These are phyloP conservation scores for Eryngium alpinum DNA, from an alignment of 140 eudicot genomes.

Conservation along the genomic window DNA sequence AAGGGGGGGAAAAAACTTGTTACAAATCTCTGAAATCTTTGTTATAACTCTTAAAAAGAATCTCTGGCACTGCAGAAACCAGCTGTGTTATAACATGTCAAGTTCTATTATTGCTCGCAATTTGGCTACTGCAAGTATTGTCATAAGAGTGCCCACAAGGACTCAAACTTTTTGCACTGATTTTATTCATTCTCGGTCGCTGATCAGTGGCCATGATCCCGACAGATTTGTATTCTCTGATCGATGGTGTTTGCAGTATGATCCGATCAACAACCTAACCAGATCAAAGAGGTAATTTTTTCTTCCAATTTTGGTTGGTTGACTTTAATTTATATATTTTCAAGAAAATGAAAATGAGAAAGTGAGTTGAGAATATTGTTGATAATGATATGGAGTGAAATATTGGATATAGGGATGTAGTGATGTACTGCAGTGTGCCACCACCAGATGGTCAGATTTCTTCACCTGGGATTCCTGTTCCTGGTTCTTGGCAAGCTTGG, in stretches of 20 bases:
- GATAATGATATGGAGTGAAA: not conserved
- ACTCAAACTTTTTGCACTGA: not conserved
- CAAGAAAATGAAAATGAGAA: too few relatives aligned
- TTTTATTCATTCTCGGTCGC: not conserved
- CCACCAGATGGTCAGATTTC: not conserved
- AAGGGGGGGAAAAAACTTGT: too few relatives aligned
- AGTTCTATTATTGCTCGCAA: not conserved
- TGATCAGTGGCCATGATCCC: not conserved
- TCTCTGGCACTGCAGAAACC: too few relatives aligned
- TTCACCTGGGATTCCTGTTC: not conserved
- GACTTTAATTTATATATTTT: too few relatives aligned
- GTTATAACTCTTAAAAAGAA: too few relatives aligned
- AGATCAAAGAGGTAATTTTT: not conserved
- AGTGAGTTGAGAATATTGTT: too few relatives aligned
- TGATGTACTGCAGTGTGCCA: not conserved
- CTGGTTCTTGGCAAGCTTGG: slow-evolving; percentile 34
- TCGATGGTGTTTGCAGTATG: not conserved
- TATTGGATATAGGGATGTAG: not conserved
- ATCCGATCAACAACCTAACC: not conserved
- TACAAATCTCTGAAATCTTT: too few relatives aligned
- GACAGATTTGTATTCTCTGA: not conserved
- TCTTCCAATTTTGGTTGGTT: too few relatives aligned
- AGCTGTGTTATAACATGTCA: not conserved
- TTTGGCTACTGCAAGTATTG: not conserved
- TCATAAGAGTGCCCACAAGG: not conserved